Conservation (phyloP, 2,329 filamentous ascomycete genomes). For the Penicillium freii region DNA sequence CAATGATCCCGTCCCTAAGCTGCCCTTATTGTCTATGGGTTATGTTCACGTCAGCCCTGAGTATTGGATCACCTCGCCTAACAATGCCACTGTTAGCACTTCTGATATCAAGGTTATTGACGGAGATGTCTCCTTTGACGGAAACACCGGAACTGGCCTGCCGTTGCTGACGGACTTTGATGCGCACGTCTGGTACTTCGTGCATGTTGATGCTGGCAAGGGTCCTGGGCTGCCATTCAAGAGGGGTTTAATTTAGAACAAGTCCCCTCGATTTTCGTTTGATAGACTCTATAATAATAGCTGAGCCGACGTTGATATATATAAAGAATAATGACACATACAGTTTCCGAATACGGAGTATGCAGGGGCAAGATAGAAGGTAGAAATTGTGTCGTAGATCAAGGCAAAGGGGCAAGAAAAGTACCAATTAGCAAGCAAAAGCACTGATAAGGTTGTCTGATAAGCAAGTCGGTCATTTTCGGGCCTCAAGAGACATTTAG, state of each 20-base stretch:
- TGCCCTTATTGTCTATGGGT: constrained; percentile 61
- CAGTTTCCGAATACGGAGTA: background rate
- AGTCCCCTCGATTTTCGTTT: background rate
- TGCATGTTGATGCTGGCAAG: constrained; percentile 21
- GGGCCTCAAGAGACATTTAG: background rate
- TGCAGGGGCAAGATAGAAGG: background rate
- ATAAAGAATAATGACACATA: background rate
- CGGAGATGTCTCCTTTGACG: constrained; percentile 24
- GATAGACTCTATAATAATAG: background rate
- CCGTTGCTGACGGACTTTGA: constrained; percentile 15
- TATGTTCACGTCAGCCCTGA: constrained; percentile 69
- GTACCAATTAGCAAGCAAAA: too few relatives aligned
- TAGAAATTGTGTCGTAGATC: too few relatives aligned
- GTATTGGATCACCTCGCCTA: constrained; percentile 56
- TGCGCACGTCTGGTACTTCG: constrained; percentile 31
- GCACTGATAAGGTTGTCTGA: background rate
- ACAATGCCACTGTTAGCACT: constrained; percentile 20
- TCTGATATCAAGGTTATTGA: constrained; percentile 24
- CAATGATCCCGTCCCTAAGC: constrained; percentile 65
- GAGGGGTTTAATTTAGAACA: background rate
- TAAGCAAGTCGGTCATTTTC: constrained; percentile 1
- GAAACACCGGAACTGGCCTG: constrained; percentile 27
- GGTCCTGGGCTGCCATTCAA: constrained; percentile 16
- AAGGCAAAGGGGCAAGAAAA: background rate
- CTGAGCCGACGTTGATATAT: background rate